These are phyloP conservation scores for Dendrobium huoshanense DNA, from an alignment of 106 monocot species.

Conservation along the genomic window DNA sequence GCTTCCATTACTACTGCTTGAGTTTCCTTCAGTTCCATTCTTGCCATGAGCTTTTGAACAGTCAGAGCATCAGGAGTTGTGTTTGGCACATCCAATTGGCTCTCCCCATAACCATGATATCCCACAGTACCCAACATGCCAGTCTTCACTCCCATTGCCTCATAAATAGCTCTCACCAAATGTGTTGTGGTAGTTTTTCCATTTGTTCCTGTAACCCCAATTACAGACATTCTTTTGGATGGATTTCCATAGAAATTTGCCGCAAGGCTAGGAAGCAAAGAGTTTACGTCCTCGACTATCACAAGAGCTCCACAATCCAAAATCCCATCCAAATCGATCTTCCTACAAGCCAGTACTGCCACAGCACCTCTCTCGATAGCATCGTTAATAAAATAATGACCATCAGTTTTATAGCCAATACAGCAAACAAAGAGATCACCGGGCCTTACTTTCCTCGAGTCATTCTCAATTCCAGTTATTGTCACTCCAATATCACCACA, in stretches of 20 bases:
- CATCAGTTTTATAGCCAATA: conserved; percentile 18
- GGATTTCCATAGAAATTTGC: conserved; percentile 24
- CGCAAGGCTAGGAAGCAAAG: conserved; percentile 15
- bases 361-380: conserved; percentile 20
- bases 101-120: conserved; percentile 13
- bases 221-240: conserved; percentile 19
- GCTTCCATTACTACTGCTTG: conserved; percentile 22
- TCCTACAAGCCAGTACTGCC: conserved; percentile 16
- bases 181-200: conserved; percentile 25
- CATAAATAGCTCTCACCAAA: conserved; percentile 19
- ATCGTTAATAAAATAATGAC: conserved; percentile 14
- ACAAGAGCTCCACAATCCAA: conserved; percentile 10
- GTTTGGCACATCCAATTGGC: conserved; percentile 16
- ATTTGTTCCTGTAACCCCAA: conserved; percentile 29
- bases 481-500: conserved; percentile 7
- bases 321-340: conserved; percentile 8
- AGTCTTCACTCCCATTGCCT: conserved; percentile 18
- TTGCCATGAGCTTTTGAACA: conserved; percentile 23
- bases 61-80: conserved; percentile 27
- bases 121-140: conserved; percentile 27
- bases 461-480: conserved; percentile 24
- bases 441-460: conserved; percentile 19
- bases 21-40: conserved; percentile 18
- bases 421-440: conserved; percentile 32
- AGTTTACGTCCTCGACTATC: conserved; percentile 11